phyloP scores from a whole-genome alignment of 1,284 basidiomycete genomes.

The Marasmius sp. region DNA sequence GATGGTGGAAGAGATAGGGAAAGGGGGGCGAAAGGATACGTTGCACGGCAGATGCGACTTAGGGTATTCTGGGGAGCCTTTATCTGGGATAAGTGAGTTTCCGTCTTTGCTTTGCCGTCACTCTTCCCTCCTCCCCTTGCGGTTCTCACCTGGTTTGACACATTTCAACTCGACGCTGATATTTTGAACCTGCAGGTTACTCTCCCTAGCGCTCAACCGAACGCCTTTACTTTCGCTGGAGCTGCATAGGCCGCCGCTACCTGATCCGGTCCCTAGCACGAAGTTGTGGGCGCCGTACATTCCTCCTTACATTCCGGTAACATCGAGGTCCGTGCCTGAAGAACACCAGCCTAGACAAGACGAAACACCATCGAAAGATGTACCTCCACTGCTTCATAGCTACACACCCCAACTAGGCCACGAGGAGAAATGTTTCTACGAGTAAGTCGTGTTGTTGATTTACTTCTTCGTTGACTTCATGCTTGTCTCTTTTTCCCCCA shows the following conservation, averaged over 20 bases:
- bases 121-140: neutral
- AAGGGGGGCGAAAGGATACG: neutral
- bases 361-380: too few relatives aligned
- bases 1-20: too few relatives aligned
- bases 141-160: neutral
- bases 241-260: neutral
- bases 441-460: neutral
- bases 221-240: neutral
- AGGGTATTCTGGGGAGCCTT: neutral
- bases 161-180: neutral
- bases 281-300: neutral
- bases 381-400: neutral
- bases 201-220: neutral
- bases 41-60: neutral
- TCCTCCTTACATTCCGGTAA: neutral
- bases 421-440: neutral
- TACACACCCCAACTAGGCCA: neutral
- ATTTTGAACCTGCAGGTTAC: neutral
- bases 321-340: neutral
- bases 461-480: neutral
- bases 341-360: too few relatives aligned
- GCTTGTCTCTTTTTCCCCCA: neutral
- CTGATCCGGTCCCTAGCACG: neutral
- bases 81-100: constrained; percentile 1
- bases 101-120: too few relatives aligned